Percentiles rank a stretch among this genome's conserved stretches.
Conservation (phyloP, 2,329 filamentous ascomycete species). For the Aspergillus flavus region DNA sequence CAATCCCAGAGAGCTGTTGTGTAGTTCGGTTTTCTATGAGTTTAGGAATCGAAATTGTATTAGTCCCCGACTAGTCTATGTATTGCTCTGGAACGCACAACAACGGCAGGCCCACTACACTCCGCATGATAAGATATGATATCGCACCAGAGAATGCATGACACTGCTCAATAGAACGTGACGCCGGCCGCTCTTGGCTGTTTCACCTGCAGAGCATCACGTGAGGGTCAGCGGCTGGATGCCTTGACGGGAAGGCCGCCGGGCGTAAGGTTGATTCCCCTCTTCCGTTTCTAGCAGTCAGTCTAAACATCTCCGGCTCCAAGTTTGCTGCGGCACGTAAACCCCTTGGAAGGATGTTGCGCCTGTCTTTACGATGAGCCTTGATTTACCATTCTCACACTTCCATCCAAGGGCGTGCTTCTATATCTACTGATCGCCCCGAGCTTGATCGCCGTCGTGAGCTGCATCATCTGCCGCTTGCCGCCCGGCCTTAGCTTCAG, state of each 20-base stretch:
- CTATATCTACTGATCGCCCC: slow-evolving; percentile 20
- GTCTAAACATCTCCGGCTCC: background rate
- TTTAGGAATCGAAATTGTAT: background rate
- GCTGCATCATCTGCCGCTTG: background rate
- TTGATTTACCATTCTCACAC: slow-evolving; percentile 11
- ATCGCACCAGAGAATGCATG: background rate
- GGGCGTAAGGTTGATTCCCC: background rate
- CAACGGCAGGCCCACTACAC: background rate
- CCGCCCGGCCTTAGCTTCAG: slow-evolving; percentile 9
- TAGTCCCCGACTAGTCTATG: background rate
- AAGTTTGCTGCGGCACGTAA: background rate
- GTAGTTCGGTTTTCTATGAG: background rate
- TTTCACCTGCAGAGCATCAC: slow-evolving; percentile 1
- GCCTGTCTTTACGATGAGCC: slow-evolving; percentile 33
- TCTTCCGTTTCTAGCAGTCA: background rate
- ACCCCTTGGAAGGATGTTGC: slow-evolving; percentile 22
- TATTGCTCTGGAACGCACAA: background rate
- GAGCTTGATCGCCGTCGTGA: slow-evolving; percentile 13
- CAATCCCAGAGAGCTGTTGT: background rate
- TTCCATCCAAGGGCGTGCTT: slow-evolving; percentile 26
- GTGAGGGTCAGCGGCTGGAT: background rate
- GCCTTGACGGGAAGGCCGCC: background rate
- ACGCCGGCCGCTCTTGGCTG: background rate
- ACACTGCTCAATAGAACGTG: background rate
- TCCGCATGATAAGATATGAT: background rate